phyloP scores from a whole-genome alignment of 2,329 filamentous ascomycete species.

The Rhexocercosporidium sp. region DNA sequence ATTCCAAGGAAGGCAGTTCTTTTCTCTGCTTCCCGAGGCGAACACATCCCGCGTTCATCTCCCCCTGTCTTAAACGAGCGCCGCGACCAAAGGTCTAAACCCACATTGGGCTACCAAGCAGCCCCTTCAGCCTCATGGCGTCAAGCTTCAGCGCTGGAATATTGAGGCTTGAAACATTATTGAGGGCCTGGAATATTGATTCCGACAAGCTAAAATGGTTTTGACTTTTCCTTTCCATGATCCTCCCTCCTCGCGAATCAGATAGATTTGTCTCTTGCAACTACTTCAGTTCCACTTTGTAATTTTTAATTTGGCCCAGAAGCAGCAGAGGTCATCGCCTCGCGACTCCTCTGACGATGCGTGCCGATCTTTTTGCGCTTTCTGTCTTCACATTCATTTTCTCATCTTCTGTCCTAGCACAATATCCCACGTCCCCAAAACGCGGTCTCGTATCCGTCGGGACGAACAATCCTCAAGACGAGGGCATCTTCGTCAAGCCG shows the following conservation, averaged over 20 bases:
- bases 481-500: constrained; percentile 64
- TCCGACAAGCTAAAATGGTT: constrained; percentile 4
- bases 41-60: background rate
- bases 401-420: constrained; percentile 15
- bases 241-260: background rate
- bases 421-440: constrained; percentile 54
- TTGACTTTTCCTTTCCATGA: background rate
- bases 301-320: too few relatives aligned
- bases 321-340: constrained; percentile 1
- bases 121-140: constrained; percentile 13
- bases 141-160: constrained; percentile 10
- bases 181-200: constrained; percentile 6
- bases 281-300: constrained; percentile 2
- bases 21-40: too few relatives aligned
- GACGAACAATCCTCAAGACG: constrained; percentile 60
- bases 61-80: constrained; percentile 12
- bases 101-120: constrained; percentile 9
- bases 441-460: constrained; percentile 76
- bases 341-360: constrained; percentile 18
- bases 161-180: background rate
- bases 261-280: background rate
- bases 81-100: constrained; percentile 9
- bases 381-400: constrained; percentile 13
- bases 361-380: constrained; percentile 6
- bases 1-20: too few relatives aligned